Evolutionary conservation across 2,329 filamentous ascomycete species (phyloP), one percentile per base, ranked within the genome.

Genomic region (Aschersonia sp.): DNA sequence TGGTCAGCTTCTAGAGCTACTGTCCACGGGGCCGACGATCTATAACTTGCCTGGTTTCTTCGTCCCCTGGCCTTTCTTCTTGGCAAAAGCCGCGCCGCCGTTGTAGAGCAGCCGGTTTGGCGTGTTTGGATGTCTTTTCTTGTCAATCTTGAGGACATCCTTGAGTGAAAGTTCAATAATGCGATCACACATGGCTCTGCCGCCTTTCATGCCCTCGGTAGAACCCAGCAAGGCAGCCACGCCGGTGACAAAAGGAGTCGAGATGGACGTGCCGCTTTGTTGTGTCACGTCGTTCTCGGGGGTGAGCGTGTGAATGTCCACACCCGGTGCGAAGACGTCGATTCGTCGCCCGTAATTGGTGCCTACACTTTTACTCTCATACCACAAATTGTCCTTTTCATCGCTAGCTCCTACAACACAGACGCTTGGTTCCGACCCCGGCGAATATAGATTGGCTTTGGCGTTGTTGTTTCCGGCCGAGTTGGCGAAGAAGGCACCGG

Each of bases 391-490:
- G 51, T 75, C 69, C 40, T 52, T 55, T 12, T 47, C 53, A 42
- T 64, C 61, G 40, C 66, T 72, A 31, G 73, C 69, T n/a, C 71
- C 74, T n/a, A 77, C 72, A 1, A 74, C 77, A 60, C 74, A 74
- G 31, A 66, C 74, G 30, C 56, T 60, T 3, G 66, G 50, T 53
- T 69, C 70, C 0, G 69, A 73, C 29, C 72, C 70, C 2, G 73
- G 72, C 1, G 73, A 76, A 47, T 56, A 67, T 52, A 60, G 61
- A 28, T 59, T 53, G 1, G 73, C 71, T 50, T 76, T 63, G 29
- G 54, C 54, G 47, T 61, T 63, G 5, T 66, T 61, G 56, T 79
- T 79, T 43, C 75, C 76, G 20, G 75, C 75, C 2, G 75, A 75
- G 9, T 77, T 74, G 45, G 69, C 74, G 38, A 77, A 63, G 54